These are phyloP conservation scores for Silybum marianum DNA, from an alignment of 129 eudicot species.

Conservation along the genomic window DNA sequence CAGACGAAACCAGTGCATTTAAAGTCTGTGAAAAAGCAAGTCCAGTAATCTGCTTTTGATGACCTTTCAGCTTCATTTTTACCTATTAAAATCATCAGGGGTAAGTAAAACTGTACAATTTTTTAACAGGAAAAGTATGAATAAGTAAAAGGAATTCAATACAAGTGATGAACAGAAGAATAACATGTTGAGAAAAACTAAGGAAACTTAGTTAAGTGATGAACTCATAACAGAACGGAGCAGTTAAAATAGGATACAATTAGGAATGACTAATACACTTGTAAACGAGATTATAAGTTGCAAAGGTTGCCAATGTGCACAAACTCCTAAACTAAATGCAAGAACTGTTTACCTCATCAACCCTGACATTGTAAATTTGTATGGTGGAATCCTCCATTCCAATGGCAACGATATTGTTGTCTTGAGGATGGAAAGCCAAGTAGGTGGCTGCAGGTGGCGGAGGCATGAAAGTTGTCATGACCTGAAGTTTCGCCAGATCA, in stretches of 20 bases:
- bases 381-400: slow-evolving; percentile 88
- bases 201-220: neutral
- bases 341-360: slow-evolving; percentile 62
- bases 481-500: slow-evolving; percentile 38
- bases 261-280: neutral
- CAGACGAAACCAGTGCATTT: slow-evolving; percentile 72
- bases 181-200: neutral
- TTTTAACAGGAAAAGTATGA: neutral
- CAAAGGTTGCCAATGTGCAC: neutral
- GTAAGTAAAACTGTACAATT: neutral
- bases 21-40: slow-evolving; percentile 78
- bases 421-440: slow-evolving; percentile 89
- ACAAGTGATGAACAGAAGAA: neutral
- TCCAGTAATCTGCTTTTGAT: slow-evolving; percentile 72
- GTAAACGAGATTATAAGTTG: neutral
- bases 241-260: neutral
- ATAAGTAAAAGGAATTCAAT: neutral
- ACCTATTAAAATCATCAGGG: slow-evolving; percentile 43
- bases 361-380: slow-evolving; percentile 76
- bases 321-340: neutral
- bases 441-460: slow-evolving; percentile 86
- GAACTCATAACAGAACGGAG: neutral
- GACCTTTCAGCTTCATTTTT: slow-evolving; percentile 75
- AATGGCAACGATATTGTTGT: slow-evolving; percentile 78
- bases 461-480: slow-evolving; percentile 88